Percentiles rank a stretch among this genome's conserved stretches.
phyloP scores from a whole-genome alignment of 371 early-diverging fungal genomes.

The Mortierella sp. region DNA sequence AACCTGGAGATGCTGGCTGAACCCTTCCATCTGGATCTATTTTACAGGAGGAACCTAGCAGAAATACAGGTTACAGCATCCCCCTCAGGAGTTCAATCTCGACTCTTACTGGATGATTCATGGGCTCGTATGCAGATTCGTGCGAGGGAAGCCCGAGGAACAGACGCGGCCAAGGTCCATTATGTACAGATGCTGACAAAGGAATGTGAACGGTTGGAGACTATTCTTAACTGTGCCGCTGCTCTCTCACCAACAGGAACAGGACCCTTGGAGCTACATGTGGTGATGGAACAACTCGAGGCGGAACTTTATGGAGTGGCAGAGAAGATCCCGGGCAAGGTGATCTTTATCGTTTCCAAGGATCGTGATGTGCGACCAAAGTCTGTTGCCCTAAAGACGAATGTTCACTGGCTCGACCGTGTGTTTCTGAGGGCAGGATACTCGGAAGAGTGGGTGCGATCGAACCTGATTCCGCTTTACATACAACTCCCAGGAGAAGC shows the following conservation, averaged over 20 bases:
- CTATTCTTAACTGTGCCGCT: slow-evolving; percentile 8
- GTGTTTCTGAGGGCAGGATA: slow-evolving; percentile 31
- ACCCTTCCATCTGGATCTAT: slow-evolving; percentile 38
- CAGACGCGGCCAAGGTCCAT: slow-evolving; percentile 11
- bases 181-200: slow-evolving; percentile 7
- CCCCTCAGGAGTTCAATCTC: neutral
- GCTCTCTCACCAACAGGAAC: neutral
- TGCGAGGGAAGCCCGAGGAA: neutral
- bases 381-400: slow-evolving; percentile 31
- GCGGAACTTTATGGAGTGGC: slow-evolving; percentile 29
- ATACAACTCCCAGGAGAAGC: slow-evolving; percentile 17
- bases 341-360: slow-evolving; percentile 37
- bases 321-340: slow-evolving; percentile 30
- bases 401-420: slow-evolving; percentile 45
- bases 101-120: slow-evolving; percentile 30
- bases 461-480: slow-evolving; percentile 36
- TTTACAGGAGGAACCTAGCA: slow-evolving; percentile 25
- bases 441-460: slow-evolving; percentile 27
- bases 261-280: slow-evolving; percentile 22
- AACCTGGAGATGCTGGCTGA: slow-evolving; percentile 18
- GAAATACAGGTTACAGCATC: slow-evolving; percentile 31
- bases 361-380: slow-evolving; percentile 27
- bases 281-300: slow-evolving; percentile 37
- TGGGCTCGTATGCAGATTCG: slow-evolving; percentile 25
- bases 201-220: slow-evolving; percentile 23